Evolutionary conservation across 2,329 filamentous ascomycete genomes (phyloP).

Genomic region (Pestalotiopsis sp.): DNA sequence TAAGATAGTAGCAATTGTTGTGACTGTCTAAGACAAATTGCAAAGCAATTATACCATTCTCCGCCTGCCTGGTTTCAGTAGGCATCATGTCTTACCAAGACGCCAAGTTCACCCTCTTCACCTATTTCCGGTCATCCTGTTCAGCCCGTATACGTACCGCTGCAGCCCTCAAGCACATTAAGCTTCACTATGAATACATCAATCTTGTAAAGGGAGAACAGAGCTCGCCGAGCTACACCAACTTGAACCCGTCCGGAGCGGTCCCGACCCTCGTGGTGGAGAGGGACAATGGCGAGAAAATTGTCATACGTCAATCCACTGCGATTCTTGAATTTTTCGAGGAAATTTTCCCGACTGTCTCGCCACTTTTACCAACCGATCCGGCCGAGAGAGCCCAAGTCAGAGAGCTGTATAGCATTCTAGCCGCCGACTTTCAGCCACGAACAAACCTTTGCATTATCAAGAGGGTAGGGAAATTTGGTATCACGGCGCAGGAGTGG

Average conservation of each 20-base stretch:
- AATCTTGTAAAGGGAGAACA: conserved; percentile 12
- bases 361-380: not conserved
- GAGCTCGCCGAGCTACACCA: not conserved
- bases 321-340: conserved; percentile 11
- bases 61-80: not conserved
- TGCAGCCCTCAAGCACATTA: conserved; percentile 2
- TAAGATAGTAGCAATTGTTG: not conserved
- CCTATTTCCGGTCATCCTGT: conserved; percentile 11
- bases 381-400: conserved; percentile 1
- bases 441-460: conserved; percentile 6
- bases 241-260: conserved; percentile 1
- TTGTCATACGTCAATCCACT: conserved; percentile 4
- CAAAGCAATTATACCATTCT: not conserved
- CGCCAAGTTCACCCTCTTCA: conserved; percentile 8
- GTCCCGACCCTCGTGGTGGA: conserved; percentile 10
- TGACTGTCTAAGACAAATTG: not conserved
- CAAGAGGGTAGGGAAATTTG: not conserved
- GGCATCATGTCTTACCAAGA: conserved; percentile 4
- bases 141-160: conserved; percentile 10
- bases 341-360: not conserved
- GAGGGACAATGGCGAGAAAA: not conserved
- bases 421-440: conserved; percentile 4
- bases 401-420: not conserved
- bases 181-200: conserved; percentile 6
- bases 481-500: conserved; percentile 5